Evolutionary conservation across 2,329 filamentous ascomycete genomes (phyloP), one percentile per base, ranked within the genome.

Genomic region (Aureobasidium zeae): DNA sequence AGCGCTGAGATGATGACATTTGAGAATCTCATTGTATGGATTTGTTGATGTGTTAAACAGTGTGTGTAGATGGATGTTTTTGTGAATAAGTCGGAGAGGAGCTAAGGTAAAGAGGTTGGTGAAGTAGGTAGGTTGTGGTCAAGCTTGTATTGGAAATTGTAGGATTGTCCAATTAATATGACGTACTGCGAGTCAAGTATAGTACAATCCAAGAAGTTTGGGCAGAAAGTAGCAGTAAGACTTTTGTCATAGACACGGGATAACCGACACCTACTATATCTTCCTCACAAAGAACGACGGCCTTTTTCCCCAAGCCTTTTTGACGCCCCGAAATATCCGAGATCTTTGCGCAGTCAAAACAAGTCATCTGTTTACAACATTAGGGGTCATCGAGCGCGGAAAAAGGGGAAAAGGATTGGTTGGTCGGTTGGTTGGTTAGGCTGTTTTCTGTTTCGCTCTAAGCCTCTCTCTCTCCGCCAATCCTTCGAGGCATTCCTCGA

Each of bases 11-110:
- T 26, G 28, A 39, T 28, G 28, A 45, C 19, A 13, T 25, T 5
- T 8, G 42, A 45, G 32, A 45, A 36, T 25, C 24, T 35, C 33
- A 36, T 45, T n/a, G n/a, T n/a, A n/a, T n/a, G n/a, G n/a, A n/a
- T n/a, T n/a, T n/a, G n/a, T n/a, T n/a, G n/a, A n/a, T n/a, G n/a
- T n/a, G n/a, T n/a, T n/a, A n/a, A n/a, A n/a, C n/a, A n/a, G n/a
- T n/a, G n/a, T n/a, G n/a, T n/a, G 20, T 25, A 17, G 13, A 4
- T n/a, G 8, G 12, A 22, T 24, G 25, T 25, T 29, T 30, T 16
- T 37, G 19, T 21, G 20, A 5, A 22, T 16, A 16, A 34, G 15
- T 31, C 13, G 32, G n/a, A 16, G 25, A n/a, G 7, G 22, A 13
- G 20, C 22, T 22, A 7, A 17, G 11, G 15, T 31, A 17, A 16